Evolutionary conservation across 306 rosid species (phyloP).

Genomic region (Cicer yamashitae): DNA sequence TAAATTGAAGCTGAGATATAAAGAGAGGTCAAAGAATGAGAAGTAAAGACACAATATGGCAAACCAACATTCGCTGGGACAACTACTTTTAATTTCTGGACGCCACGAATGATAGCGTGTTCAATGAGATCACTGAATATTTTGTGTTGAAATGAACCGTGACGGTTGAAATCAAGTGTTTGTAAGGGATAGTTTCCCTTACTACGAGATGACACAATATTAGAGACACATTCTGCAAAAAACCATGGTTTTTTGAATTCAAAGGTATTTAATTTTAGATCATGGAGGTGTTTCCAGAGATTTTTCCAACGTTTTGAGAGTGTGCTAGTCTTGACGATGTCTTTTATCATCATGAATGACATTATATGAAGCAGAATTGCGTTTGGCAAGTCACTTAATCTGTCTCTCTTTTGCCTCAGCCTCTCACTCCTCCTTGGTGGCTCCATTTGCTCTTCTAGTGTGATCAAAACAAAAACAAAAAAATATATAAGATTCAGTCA

Average conservation of each 20-base stretch:
- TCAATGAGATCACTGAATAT: background rate
- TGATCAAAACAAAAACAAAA: no score
- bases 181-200: background rate
- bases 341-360: background rate
- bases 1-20: background rate
- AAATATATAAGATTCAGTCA: no score
- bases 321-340: background rate
- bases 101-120: background rate
- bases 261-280: background rate
- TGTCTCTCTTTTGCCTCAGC: background rate
- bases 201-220: background rate
- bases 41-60: background rate
- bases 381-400: background rate
- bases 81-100: background rate
- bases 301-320: slow-evolving; percentile 20
- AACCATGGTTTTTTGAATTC: background rate
- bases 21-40: background rate
- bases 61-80: background rate
- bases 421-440: background rate
- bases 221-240: background rate
- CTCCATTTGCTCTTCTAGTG: background rate
- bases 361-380: background rate
- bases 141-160: background rate
- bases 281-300: background rate
- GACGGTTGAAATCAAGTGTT: background rate